Base-by-base conservation (phyloP, 768 basidiomycete genomes). In the Tubosaeta sp. region DNA sequence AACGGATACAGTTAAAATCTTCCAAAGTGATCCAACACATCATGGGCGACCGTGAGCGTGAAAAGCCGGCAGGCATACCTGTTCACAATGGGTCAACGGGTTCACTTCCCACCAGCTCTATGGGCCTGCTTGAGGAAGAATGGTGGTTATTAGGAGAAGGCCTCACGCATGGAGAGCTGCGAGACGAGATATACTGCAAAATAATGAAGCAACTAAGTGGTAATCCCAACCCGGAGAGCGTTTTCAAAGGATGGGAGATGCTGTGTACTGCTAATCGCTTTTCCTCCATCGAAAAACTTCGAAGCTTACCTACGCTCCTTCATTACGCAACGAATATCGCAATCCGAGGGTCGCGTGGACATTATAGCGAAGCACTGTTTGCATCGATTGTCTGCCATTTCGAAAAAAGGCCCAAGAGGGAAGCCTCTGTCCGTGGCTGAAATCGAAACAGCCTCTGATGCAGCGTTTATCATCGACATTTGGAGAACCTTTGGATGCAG, bases 401-500 rank as follows among this genome's bases (percentile, higher is more conserved):
- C 90, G 5, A 84, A 84, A 68, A 92, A 89, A 63, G 93, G 94
- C 0, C 90, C 91, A 0, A 76, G 90, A 58, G 91, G 92, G 2
- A 92, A 91, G 63, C 79, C 90, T 1, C 89, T 93, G 3, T 81
- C 83, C 2, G 71, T 83, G 22, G 77, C 85, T 9, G 95, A 97
- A 71, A 95, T 97, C 51, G 93, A 95, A 72, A 91, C 87, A 2
- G 94, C 94, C 22, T 87, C 89, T 82, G 91, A 94, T 61, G 92
- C 93, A 26, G 93, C 95, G 8, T 97, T 97, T 73, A 89, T 92
- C 94, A 0, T 94, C 91, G 1, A 93, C 89, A 2, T 97, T 97
- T 62, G 92, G 93, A 12, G 92, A 95, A 73, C 85, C 90, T 0
- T 76, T 97, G 12, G 88, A 89, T 56, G 84, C 84, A 26, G 88